Evolutionary conservation across 169 alveolate species (phyloP), one percentile per base, ranked within the genome.

Genomic region (Plasmodium gonderi): DNA sequence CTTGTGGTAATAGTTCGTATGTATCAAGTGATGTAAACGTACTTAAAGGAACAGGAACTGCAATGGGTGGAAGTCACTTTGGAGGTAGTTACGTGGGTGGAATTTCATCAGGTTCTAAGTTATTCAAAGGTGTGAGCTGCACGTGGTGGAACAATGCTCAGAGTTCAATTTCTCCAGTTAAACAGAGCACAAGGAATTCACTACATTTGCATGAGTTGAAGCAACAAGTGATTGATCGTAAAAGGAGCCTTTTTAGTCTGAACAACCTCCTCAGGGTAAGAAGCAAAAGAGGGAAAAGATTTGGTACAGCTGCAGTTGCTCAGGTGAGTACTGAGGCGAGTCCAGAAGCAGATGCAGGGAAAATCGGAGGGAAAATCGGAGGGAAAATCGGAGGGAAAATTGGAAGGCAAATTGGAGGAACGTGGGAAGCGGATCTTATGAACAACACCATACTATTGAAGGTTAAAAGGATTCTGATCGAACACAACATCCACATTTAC

Each of bases 401-500:
- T n/a, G n/a, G n/a, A n/a, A n/a, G n/a, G n/a, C n/a, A n/a, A n/a
- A n/a, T n/a, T n/a, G n/a, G n/a, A n/a, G n/a, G n/a, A n/a, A n/a
- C 38, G 26, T 60, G 72, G 5, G 72, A 60, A 0, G 72, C 7
- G 9, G 72, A 60, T 6, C 72, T 87, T 17, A 38, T 87, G 14
- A 74, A 60, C 29, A 75, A 87, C 14, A 42, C 42, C 6, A 75
- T 87, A 38, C 2, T 87, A 38, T 54, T 87, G 45, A 74, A 45
- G 68, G 33, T 87, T n/a, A 87, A 75, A 36, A 87, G 47, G 33
- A 74, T 75, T 4, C 79, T 87, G 47, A 64, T 87, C 42, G 31
- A 40, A 44, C 76, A 87, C 47, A 44, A 87, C 33, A 87, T 87
- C n/a, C 93, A 74, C 68, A 75, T 87, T 20, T 87, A 75, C 67